phyloP scores from a whole-genome alignment of 2,329 filamentous ascomycete genomes.

The Clarireedia sp. region DNA sequence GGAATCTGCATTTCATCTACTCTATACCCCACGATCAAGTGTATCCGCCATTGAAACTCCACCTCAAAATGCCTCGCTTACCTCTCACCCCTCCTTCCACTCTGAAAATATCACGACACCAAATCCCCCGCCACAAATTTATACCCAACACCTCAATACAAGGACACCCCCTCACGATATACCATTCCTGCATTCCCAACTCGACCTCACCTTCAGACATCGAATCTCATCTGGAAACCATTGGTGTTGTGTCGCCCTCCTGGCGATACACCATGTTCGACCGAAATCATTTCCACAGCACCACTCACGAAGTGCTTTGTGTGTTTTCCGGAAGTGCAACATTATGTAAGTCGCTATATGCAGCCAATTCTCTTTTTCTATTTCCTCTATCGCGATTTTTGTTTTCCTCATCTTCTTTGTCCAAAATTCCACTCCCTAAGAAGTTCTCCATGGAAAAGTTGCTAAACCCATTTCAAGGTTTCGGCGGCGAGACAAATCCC shows the following conservation, averaged over 20 bases:
- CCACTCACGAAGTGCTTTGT: constrained; percentile 56
- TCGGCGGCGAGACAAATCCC: constrained; percentile 57
- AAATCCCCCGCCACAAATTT: constrained; percentile 48
- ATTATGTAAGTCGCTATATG: constrained; percentile 36
- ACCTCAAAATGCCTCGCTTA: constrained; percentile 31
- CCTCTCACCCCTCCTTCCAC: constrained; percentile 36
- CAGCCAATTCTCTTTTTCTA: neutral
- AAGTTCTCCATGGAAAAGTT: neutral
- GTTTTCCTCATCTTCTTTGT: no score
- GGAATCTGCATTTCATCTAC: no score
- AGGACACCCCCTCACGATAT: constrained; percentile 51
- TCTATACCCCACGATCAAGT: no score
- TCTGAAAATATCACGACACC: constrained; percentile 42
- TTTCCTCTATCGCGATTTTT: neutral
- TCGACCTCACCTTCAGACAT: constrained; percentile 40
- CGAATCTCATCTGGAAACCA: constrained; percentile 44
- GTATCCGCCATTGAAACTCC: neutral
- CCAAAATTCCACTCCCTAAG: no score
- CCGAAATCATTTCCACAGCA: constrained; percentile 44
- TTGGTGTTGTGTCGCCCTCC: constrained; percentile 51
- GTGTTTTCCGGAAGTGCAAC: constrained; percentile 49
- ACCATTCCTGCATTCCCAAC: constrained; percentile 50
- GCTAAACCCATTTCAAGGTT: constrained; percentile 29
- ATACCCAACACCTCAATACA: constrained; percentile 60
- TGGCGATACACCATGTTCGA: constrained; percentile 64